These are phyloP conservation scores for Exophiala viscosa DNA, from an alignment of 2,329 filamentous ascomycete genomes.

Conservation along the genomic window DNA sequence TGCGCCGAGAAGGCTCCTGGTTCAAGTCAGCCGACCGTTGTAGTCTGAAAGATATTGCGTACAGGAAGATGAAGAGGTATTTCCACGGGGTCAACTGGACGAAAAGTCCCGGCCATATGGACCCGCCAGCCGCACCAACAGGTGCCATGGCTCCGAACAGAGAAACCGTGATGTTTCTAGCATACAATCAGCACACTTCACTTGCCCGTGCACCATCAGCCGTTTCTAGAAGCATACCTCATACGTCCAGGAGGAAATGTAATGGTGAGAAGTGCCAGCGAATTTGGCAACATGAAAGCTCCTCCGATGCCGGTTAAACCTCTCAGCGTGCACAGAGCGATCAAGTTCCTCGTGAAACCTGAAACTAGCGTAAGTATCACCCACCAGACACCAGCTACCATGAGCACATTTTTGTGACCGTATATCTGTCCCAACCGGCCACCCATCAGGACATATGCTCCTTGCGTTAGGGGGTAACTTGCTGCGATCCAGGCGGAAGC, in stretches of 20 bases:
- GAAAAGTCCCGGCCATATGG: constrained; percentile 41
- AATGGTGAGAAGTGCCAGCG: constrained; percentile 48
- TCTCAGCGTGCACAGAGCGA: constrained; percentile 43
- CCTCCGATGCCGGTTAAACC: constrained; percentile 52
- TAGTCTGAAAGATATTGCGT: constrained; percentile 13
- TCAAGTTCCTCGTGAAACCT: constrained; percentile 46
- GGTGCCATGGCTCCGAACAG: constrained; percentile 49
- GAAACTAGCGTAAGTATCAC: constrained; percentile 52
- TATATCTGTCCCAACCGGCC: constrained; percentile 57
- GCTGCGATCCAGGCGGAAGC: constrained; percentile 36
- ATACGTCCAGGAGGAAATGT: constrained; percentile 47
- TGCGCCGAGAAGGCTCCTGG: constrained; percentile 28
- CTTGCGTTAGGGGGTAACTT: constrained; percentile 48
- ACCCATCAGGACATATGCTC: constrained; percentile 57
- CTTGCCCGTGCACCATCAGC: no score
- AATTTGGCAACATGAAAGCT: constrained; percentile 52
- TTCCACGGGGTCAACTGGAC: constrained; percentile 37
- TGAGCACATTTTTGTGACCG: constrained; percentile 55
- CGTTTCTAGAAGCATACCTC: constrained; percentile 34
- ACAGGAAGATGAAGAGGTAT: constrained; percentile 43
- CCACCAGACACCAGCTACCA: constrained; percentile 55
- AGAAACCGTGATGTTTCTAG: constrained; percentile 25
- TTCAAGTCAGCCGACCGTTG: neutral
- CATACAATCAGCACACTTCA: no score
- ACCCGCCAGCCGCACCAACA: constrained; percentile 44